These are phyloP conservation scores for Bondarzewia mesenterica DNA, from an alignment of 1,284 basidiomycete species.

Conservation along the genomic window DNA sequence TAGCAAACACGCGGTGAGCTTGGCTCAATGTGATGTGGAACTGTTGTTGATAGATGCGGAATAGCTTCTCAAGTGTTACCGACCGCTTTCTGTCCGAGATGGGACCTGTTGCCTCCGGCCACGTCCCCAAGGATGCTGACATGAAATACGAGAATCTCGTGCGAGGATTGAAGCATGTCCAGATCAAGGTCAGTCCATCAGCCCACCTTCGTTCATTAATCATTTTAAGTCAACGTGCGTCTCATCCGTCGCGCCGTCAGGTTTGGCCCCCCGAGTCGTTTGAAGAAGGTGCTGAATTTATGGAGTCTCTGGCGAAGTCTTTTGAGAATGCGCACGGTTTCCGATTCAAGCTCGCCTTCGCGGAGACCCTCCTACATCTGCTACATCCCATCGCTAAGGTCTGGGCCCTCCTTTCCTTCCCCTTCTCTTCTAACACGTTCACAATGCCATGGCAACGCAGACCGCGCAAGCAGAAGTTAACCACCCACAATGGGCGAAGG, in stretches of 20 bases:
- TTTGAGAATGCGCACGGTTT: constrained; percentile 84
- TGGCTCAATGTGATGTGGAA: constrained; percentile 1
- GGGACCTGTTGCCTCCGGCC: constrained; percentile 61
- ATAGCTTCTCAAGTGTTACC: constrained; percentile 79
- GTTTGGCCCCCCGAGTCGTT: constrained; percentile 93
- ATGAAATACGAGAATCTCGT: constrained; percentile 78
- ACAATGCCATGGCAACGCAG: constrained; percentile 26
- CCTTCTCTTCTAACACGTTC: not conserved
- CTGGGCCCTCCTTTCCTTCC: constrained; percentile 9
- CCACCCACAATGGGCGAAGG: constrained; percentile 90
- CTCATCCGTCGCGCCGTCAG: constrained; percentile 38
- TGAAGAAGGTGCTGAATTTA: constrained; percentile 90
- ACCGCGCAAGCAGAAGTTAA: constrained; percentile 96
- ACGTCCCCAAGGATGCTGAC: constrained; percentile 73
- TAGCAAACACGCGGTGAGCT: constrained; percentile 66
- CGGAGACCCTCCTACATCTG: constrained; percentile 73
- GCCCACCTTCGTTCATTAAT: not conserved
- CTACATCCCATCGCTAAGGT: constrained; percentile 90
- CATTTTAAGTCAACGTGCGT: constrained; percentile 1
- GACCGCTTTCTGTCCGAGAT: constrained; percentile 81
- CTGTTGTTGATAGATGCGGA: not conserved
- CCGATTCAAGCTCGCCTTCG: constrained; percentile 80
- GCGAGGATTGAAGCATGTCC: constrained; percentile 69
- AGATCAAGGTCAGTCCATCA: constrained; percentile 54
- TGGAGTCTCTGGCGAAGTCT: constrained; percentile 75